These are phyloP conservation scores for Arctostaphylos glauca DNA, from an alignment of 148 eudicot genomes.

Conservation along the genomic window DNA sequence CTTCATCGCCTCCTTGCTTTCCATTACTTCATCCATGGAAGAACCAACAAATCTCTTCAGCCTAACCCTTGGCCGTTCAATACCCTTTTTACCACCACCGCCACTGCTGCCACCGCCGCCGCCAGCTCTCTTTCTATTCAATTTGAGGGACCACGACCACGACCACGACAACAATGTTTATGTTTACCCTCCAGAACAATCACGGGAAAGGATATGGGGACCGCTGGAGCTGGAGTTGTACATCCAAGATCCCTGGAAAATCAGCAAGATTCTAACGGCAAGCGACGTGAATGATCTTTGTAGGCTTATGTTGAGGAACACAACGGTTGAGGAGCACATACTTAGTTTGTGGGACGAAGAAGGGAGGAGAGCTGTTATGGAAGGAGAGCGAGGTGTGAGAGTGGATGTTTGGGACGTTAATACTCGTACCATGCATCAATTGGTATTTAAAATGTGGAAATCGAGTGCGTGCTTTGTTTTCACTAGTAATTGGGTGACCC, in stretches of 20 bases:
- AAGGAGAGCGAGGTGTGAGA: not conserved
- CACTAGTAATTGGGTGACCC: not conserved
- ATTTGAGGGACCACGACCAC: no score
- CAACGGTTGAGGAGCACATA: no score
- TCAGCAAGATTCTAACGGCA: no score
- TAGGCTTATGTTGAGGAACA: no score
- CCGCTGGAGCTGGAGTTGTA: not conserved
- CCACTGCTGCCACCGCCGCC: no score
- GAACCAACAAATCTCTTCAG: not conserved
- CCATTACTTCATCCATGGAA: not conserved
- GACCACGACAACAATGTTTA: no score
- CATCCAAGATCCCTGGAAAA: not conserved
- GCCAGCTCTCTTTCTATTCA: no score
- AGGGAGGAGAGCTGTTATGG: not conserved
- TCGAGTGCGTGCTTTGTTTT: not conserved
- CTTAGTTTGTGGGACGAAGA: not conserved
- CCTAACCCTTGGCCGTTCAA: not conserved
- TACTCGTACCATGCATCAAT: not conserved
- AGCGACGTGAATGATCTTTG: no score
- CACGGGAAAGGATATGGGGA: not conserved
- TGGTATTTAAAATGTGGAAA: no score
- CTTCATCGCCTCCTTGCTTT: not conserved
- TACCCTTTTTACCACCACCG: no score
- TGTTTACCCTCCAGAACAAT: no score
- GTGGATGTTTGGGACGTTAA: slow-evolving; percentile 8